A percentile compares a stretch with the other conserved stretches of the same genome.
These are phyloP conservation scores for Platanthera zijinensis DNA, from an alignment of 106 monocot species.

Conservation along the genomic window DNA sequence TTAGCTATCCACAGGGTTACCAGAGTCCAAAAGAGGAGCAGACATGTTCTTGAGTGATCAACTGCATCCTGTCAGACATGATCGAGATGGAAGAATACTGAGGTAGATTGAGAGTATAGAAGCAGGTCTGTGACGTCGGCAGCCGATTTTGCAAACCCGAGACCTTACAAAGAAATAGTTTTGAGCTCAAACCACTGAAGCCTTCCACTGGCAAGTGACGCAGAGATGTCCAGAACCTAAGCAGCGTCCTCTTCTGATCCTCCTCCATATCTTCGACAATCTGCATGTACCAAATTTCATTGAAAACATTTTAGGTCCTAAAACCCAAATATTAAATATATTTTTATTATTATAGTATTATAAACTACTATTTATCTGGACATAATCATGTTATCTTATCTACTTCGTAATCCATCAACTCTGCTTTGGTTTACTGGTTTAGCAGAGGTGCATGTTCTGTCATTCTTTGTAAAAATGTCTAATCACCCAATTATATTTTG, in stretches of 20 bases:
- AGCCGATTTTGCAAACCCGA: slow-evolving; percentile 41
- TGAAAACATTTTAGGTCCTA: no score
- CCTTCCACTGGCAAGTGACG: slow-evolving; percentile 70
- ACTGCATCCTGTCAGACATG: slow-evolving; percentile 40
- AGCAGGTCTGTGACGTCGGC: slow-evolving; percentile 86
- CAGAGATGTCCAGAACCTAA: slow-evolving; percentile 86
- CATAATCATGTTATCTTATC: no score
- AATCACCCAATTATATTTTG: no score
- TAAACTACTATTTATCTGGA: no score
- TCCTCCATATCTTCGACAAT: slow-evolving; percentile 52
- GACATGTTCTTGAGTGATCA: slow-evolving; percentile 74
- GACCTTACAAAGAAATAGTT: slow-evolving; percentile 52
- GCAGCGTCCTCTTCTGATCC: slow-evolving; percentile 45
- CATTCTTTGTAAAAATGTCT: no score
- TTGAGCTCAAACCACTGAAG: slow-evolving; percentile 65
- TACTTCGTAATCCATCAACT: no score
- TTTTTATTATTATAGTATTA: no score
- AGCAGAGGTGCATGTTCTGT: no score
- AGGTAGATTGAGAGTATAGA: slow-evolving; percentile 62
- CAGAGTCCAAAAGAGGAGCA: slow-evolving; percentile 65
- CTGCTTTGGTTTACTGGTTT: no score
- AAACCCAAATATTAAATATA: no score
- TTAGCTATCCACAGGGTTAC: slow-evolving; percentile 18
- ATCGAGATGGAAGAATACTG: slow-evolving; percentile 34
- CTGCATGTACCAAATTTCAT: slow-evolving; percentile 16